Evolutionary conservation across 2,329 filamentous ascomycete species (phyloP).

Genomic region (Saccharata proteae): DNA sequence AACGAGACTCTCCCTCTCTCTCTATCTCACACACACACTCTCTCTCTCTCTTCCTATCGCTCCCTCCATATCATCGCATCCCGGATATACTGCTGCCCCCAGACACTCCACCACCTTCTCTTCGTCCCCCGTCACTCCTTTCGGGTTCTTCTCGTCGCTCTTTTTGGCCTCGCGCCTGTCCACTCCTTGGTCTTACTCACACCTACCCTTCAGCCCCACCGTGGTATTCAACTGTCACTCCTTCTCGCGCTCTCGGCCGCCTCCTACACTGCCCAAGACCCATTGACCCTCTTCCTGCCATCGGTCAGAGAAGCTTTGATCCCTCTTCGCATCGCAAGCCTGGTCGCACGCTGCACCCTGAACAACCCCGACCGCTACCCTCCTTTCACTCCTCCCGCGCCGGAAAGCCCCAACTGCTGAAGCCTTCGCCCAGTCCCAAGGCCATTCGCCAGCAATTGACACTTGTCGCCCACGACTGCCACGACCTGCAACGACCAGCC

Average conservation of each 20-base stretch:
- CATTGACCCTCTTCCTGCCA: slow-evolving; percentile 10
- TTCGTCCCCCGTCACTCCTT: slow-evolving; percentile 28
- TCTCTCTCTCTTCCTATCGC: too few relatives aligned
- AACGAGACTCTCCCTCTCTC: too few relatives aligned
- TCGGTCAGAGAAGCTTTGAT: slow-evolving; percentile 21
- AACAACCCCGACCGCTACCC: slow-evolving; percentile 11
- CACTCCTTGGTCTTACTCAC: slow-evolving; percentile 22
- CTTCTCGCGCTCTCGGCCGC: slow-evolving; percentile 21
- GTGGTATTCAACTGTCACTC: slow-evolving; percentile 14
- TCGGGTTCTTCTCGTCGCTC: slow-evolving; percentile 22
- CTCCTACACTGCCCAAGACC: slow-evolving; percentile 20
- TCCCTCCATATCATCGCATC: too few relatives aligned
- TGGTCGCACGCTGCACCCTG: slow-evolving; percentile 17
- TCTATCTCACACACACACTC: too few relatives aligned
- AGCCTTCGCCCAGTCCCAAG: too few relatives aligned
- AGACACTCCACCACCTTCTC: slow-evolving; percentile 24
- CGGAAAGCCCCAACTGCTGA: too few relatives aligned
- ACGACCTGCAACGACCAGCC: too few relatives aligned
- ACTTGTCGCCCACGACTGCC: slow-evolving; percentile 6
- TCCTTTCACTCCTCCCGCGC: slow-evolving; percentile 16
- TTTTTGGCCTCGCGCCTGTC: slow-evolving; percentile 27
- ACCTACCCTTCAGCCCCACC: slow-evolving; percentile 4
- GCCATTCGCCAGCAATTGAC: too few relatives aligned
- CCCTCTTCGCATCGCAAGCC: slow-evolving; percentile 20
- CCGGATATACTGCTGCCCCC: too few relatives aligned